Evolutionary conservation across 2,329 filamentous ascomycete species (phyloP).

Genomic region (Nigrospora sphaerica): DNA sequence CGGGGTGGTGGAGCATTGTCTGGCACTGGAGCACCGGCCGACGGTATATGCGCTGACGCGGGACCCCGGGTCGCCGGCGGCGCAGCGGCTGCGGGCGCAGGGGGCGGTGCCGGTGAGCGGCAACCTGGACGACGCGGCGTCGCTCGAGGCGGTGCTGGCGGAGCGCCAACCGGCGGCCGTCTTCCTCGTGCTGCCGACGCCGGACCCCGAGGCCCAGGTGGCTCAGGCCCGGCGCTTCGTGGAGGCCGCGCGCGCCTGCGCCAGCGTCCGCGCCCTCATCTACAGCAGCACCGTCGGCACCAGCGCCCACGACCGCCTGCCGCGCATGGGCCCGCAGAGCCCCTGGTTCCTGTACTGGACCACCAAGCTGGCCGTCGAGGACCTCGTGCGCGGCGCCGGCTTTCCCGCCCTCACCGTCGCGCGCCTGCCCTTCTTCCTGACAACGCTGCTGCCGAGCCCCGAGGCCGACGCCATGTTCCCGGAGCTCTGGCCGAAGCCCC

Average conservation of each 20-base stretch:
- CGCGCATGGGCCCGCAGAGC: background rate
- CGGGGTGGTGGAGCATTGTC: conserved; percentile 1
- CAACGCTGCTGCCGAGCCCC: conserved; percentile 1
- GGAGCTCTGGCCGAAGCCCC: background rate
- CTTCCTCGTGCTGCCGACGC: conserved; percentile 1
- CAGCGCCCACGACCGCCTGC: background rate
- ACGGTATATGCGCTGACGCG: conserved; percentile 1
- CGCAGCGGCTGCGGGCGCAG: background rate
- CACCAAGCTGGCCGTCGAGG: conserved; percentile 1
- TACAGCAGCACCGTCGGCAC: background rate
- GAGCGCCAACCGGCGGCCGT: background rate
- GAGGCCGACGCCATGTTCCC: background rate
- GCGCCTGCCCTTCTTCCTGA: background rate
- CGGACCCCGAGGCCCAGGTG: background rate
- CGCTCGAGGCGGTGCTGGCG: background rate
- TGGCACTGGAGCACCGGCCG: background rate
- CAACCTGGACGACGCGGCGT: conserved; percentile 2
- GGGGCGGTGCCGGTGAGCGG: conserved; percentile 1
- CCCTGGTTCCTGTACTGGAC: conserved; percentile 1
- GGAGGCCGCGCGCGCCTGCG: background rate
- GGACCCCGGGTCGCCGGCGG: background rate
- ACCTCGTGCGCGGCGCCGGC: conserved; percentile 1
- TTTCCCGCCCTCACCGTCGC: conserved; percentile 2
- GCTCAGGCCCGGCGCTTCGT: background rate
- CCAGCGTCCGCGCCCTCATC: background rate